Conservation (phyloP, 1,284 basidiomycete genomes). For the Apiotrichum brassicae region DNA sequence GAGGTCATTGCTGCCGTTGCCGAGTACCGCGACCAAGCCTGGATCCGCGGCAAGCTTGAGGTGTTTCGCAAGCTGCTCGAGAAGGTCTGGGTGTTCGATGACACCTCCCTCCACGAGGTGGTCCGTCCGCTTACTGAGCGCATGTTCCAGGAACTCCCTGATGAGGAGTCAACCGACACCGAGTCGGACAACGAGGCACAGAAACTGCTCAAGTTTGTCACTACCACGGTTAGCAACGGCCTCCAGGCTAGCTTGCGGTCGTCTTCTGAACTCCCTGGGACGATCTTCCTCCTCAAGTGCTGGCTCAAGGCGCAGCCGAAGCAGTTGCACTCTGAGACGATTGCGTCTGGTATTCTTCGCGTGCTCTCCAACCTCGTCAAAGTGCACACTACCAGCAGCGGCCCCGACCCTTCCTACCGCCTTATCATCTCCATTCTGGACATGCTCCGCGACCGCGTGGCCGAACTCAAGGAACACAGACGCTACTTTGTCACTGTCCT, state of each 20-base stretch:
- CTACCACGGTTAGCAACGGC: constrained; percentile 72
- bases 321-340: constrained; percentile 65
- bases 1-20: constrained; percentile 85
- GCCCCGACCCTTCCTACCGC: constrained; percentile 41
- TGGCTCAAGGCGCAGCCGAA: constrained; percentile 79
- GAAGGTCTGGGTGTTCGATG: constrained; percentile 76
- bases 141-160: constrained; percentile 74
- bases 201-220: constrained; percentile 72
- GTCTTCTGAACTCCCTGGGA: constrained; percentile 58
- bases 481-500: constrained; percentile 67
- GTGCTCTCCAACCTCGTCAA: constrained; percentile 80
- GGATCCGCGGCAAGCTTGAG: constrained; percentile 69
- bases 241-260: constrained; percentile 33
- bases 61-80: constrained; percentile 85
- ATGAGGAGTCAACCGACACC: constrained; percentile 62
- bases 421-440: constrained; percentile 53
- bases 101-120: constrained; percentile 67
- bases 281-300: constrained; percentile 79
- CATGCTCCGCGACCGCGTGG: constrained; percentile 51
- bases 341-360: constrained; percentile 70
- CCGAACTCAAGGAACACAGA: constrained; percentile 52
- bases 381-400: constrained; percentile 67
- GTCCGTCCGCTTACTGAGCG: constrained; percentile 80
- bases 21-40: constrained; percentile 73
- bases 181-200: constrained; percentile 58